phyloP scores from a whole-genome alignment of 805 yeast genomes.

The Blastobotrys terrestris region DNA sequence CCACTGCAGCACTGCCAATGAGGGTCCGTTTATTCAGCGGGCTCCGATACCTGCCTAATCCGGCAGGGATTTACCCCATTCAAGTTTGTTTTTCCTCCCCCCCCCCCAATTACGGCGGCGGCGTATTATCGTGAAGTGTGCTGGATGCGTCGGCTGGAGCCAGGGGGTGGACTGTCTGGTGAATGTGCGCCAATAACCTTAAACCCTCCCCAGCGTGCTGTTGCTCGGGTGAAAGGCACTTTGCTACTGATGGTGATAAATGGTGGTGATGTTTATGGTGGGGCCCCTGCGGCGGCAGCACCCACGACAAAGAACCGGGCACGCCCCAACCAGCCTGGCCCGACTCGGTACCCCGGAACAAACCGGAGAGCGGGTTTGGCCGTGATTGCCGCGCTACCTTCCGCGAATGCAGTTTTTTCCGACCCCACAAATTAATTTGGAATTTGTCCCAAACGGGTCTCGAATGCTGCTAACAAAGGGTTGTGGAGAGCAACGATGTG shows the following conservation, averaged over 20 bases:
- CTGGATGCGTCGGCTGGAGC: too few relatives aligned
- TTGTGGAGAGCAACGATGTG: background rate
- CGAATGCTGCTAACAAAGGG: too few relatives aligned
- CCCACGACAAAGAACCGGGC: background rate
- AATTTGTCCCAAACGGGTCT: background rate
- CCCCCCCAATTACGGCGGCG: too few relatives aligned
- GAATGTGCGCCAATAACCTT: too few relatives aligned
- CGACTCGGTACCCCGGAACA: background rate
- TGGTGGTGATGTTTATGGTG: too few relatives aligned
- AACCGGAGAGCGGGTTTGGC: background rate
- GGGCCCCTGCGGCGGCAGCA: too few relatives aligned
- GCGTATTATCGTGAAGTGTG: background rate
- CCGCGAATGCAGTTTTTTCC: background rate
- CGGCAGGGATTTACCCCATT: background rate
- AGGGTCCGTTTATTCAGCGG: background rate
- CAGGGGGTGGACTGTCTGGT: too few relatives aligned
- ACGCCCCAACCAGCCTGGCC: background rate
- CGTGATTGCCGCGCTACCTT: background rate
- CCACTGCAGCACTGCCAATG: too few relatives aligned
- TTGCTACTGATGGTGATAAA: too few relatives aligned
- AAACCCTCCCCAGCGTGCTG: too few relatives aligned
- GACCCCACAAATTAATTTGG: background rate
- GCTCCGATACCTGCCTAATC: background rate
- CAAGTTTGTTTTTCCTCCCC: background rate
- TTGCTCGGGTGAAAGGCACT: too few relatives aligned